Evolutionary conservation across 768 basidiomycete genomes (phyloP).

Genomic region (Mycena rosella): DNA sequence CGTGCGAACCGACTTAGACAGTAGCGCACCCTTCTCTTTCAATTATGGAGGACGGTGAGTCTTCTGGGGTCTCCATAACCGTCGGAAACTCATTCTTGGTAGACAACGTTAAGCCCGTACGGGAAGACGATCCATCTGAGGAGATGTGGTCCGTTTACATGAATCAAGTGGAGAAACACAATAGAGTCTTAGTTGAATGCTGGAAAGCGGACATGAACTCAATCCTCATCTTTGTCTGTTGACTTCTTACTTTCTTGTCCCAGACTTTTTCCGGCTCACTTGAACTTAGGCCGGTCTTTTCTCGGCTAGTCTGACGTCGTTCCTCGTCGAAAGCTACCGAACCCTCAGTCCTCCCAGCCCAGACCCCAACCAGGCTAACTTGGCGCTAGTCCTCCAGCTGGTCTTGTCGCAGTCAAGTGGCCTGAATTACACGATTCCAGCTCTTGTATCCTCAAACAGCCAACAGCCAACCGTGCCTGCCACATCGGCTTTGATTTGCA

Average conservation of each 20-base stretch:
- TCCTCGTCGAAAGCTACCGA: conserved; percentile 42
- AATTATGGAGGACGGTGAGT: conserved; percentile 7
- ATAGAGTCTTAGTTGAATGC: conserved; percentile 22
- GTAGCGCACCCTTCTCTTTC: too few relatives aligned
- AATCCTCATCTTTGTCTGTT: conserved; percentile 33
- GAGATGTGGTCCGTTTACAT: conserved; percentile 33
- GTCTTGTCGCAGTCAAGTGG: conserved; percentile 25
- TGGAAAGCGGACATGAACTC: conserved; percentile 37
- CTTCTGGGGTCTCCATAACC: too few relatives aligned
- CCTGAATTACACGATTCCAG: conserved; percentile 13
- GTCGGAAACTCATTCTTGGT: too few relatives aligned
- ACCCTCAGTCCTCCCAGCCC: conserved; percentile 35
- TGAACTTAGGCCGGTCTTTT: conserved; percentile 44
- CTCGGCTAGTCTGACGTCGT: conserved; percentile 45
- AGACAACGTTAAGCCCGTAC: conserved; percentile 10
- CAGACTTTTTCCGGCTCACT: too few relatives aligned
- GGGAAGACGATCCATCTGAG: conserved; percentile 31
- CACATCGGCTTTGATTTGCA: conserved; percentile 51
- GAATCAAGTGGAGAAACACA: conserved; percentile 27
- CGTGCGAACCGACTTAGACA: too few relatives aligned
- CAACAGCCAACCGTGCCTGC: conserved; percentile 40
- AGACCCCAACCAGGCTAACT: conserved; percentile 29
- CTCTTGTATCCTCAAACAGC: conserved; percentile 17
- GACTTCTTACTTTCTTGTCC: too few relatives aligned
- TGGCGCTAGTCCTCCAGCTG: conserved; percentile 22